Evolutionary conservation across 352 stramenopile genomes (phyloP).

Genomic region (Phytopythium aichiense): DNA sequence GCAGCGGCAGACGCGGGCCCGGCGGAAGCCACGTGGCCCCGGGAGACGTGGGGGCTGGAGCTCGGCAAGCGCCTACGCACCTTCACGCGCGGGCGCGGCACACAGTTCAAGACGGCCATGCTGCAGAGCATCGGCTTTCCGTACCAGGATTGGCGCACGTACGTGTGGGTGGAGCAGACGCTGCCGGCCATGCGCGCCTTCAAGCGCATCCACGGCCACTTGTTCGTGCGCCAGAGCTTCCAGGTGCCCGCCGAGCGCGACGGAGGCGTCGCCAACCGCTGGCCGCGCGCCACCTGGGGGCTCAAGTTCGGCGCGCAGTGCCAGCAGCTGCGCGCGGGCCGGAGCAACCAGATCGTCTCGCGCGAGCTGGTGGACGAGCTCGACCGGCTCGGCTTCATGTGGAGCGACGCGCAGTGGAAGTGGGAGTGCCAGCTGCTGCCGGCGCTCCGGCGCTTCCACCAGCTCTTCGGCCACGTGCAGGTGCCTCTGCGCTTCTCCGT

Average conservation of each 20-base stretch:
- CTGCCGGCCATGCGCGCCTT: conserved; percentile 75
- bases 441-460: conserved; percentile 71
- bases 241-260: conserved; percentile 64
- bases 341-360: conserved; percentile 34
- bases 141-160: conserved; percentile 61
- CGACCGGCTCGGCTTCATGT: conserved; percentile 63
- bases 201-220: conserved; percentile 85
- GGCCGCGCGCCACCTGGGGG: conserved; percentile 84
- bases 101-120: conserved; percentile 52
- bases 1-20: not conserved
- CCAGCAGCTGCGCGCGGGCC: conserved; percentile 71
- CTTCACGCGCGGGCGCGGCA: conserved; percentile 53
- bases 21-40: conserved; percentile 29
- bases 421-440: conserved; percentile 54
- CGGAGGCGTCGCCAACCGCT: conserved; percentile 27
- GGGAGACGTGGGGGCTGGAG: conserved; percentile 41
- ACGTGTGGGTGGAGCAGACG: conserved; percentile 71
- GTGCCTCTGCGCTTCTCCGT: conserved; percentile 90
- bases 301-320: conserved; percentile 88
- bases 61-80: conserved; percentile 48
- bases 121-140: conserved; percentile 64
- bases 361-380: conserved; percentile 27
- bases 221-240: conserved; percentile 90
- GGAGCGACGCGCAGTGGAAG: conserved; percentile 68
- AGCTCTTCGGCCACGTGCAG: conserved; percentile 82